Percentiles rank a stretch among this genome's conserved stretches.
Evolutionary conservation across 257 asterid species (phyloP).

Genomic region (Jacaranda copaia): DNA sequence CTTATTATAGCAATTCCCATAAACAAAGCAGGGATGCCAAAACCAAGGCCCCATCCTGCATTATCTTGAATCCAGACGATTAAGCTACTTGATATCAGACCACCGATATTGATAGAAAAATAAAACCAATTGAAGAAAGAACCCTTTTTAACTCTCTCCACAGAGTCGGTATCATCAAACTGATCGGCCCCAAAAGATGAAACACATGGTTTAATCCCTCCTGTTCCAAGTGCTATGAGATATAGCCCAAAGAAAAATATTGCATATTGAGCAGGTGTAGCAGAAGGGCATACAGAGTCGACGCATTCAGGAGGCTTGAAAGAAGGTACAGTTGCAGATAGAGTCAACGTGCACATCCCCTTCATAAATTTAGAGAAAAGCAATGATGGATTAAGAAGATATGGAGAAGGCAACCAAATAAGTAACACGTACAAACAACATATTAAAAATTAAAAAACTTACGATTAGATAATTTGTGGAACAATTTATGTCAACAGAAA

Average conservation of each 20-base stretch:
- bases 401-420: constrained; percentile 13
- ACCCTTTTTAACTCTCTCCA: constrained; percentile 89
- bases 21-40: constrained; percentile 85
- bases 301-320: constrained; percentile 82
- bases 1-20: constrained; percentile 86
- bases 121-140: constrained; percentile 97
- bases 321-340: constrained; percentile 81
- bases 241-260: constrained; percentile 80
- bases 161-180: constrained; percentile 89
- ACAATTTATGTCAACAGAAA: neutral
- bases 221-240: constrained; percentile 92
- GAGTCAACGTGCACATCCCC: constrained; percentile 93
- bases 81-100: constrained; percentile 83
- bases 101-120: constrained; percentile 90
- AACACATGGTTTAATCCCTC: constrained; percentile 97
- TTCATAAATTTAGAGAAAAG: constrained; percentile 39
- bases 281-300: constrained; percentile 81
- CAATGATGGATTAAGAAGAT: constrained; percentile 23
- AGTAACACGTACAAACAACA: constrained; percentile 7
- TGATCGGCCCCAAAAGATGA: constrained; percentile 98
- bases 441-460: neutral
- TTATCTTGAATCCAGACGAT: constrained; percentile 98
- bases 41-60: constrained; percentile 97
- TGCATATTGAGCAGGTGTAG: constrained; percentile 78
- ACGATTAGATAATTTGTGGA: neutral